These are phyloP conservation scores for Gamsiella multidivaricata DNA, from an alignment of 192 early-diverging fungal species.

Conservation along the genomic window DNA sequence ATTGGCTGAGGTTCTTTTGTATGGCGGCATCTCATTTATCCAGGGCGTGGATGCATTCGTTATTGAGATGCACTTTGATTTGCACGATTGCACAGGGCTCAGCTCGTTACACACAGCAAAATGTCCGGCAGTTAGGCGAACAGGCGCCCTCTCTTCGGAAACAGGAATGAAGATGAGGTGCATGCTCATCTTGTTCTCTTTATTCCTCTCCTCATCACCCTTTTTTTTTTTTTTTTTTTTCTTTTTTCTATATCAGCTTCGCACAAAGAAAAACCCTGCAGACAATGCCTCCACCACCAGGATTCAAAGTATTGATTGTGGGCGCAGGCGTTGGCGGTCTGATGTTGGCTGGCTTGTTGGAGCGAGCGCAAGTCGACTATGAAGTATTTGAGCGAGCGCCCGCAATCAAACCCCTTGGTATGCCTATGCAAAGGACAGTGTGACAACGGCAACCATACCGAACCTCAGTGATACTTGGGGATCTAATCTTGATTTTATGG, in stretches of 20 bases:
- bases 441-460: too few species aligned
- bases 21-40: too few species aligned
- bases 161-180: neutral
- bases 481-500: too few species aligned
- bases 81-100: too few species aligned
- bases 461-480: too few species aligned
- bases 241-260: too few species aligned
- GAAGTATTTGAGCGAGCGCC: slow-evolving; percentile 15
- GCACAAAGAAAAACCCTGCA: neutral
- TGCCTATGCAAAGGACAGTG: too few species aligned
- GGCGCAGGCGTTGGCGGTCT: slow-evolving; percentile 18
- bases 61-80: too few species aligned
- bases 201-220: neutral
- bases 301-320: slow-evolving; percentile 6
- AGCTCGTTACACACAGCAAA: too few species aligned
- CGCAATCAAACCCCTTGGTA: slow-evolving; percentile 15
- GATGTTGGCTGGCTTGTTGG: slow-evolving; percentile 3
- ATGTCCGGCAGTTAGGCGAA: too few species aligned
- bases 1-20: too few species aligned
- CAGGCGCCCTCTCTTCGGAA: neutral
- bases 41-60: too few species aligned
- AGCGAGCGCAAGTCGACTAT: slow-evolving; percentile 5
- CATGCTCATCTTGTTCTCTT: neutral
- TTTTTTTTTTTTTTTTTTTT: neutral
- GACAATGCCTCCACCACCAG: neutral